Evolutionary conservation across 2,329 filamentous ascomycete genomes (phyloP).

Genomic region (Botryosphaeria dothidea): DNA sequence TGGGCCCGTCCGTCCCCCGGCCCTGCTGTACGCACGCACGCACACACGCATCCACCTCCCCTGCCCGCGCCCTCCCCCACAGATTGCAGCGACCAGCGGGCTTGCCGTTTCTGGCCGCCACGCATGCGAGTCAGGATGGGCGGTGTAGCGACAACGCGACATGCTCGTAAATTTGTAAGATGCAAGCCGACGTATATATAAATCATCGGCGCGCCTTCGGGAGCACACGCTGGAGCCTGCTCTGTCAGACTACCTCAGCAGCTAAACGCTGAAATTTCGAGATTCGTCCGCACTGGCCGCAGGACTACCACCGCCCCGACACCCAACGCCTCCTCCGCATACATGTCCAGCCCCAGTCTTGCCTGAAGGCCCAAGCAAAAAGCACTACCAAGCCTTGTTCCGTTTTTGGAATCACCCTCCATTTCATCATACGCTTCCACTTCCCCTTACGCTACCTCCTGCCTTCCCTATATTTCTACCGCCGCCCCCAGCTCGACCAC

Average conservation of each 20-base stretch:
- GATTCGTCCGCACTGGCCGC: constrained; percentile 2
- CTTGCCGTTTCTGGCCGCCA: constrained; percentile 10
- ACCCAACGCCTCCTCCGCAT: constrained; percentile 6
- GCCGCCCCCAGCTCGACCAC: neutral
- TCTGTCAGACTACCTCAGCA: neutral
- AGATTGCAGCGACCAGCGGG: neutral
- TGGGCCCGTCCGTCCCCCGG: neutral
- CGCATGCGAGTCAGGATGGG: constrained; percentile 9
- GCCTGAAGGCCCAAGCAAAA: neutral
- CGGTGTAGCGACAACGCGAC: constrained; percentile 1
- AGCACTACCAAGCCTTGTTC: neutral
- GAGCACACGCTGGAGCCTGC: neutral
- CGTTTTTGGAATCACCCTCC: neutral
- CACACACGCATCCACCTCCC: neutral
- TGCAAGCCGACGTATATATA: neutral
- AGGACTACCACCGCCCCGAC: neutral
- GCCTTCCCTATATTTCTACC: neutral
- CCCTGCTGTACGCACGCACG: neutral
- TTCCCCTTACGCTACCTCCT: neutral
- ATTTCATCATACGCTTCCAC: neutral
- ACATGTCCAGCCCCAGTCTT: neutral
- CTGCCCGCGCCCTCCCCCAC: neutral
- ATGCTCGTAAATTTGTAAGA: neutral
- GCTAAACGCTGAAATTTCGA: neutral
- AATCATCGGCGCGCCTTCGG: constrained; percentile 13